Conservation (phyloP, 2,329 filamentous ascomycete species). For the Trichophyton rubrum region DNA sequence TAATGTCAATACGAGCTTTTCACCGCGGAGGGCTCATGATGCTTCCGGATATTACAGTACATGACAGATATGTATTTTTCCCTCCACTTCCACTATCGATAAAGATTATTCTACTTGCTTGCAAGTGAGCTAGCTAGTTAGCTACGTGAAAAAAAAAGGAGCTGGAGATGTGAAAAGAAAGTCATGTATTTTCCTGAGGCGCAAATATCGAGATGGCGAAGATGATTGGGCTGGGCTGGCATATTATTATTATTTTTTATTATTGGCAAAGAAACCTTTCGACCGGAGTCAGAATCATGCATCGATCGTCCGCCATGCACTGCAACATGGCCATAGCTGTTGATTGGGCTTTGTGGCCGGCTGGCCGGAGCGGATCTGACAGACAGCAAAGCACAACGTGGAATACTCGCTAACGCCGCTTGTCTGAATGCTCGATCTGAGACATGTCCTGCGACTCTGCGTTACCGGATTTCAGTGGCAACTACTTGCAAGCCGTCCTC, state of each 20-base stretch:
- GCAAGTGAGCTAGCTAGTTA: not conserved
- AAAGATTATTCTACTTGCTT: not conserved
- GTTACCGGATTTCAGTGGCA: not conserved
- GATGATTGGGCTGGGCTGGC: not conserved
- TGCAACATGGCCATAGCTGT: not conserved
- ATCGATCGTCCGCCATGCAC: not conserved
- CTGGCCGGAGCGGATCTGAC: not conserved
- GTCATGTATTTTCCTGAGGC: not conserved
- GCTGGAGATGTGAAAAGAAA: no score
- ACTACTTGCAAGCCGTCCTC: not conserved
- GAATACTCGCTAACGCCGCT: not conserved
- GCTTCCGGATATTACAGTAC: not conserved
- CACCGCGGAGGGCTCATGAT: not conserved
- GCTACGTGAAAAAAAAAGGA: no score
- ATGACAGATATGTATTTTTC: not conserved
- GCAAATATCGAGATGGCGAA: not conserved
- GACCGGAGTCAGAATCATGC: not conserved
- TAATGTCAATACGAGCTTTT: not conserved
- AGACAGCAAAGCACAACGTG: not conserved
- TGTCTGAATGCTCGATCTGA: not conserved
- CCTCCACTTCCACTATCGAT: not conserved
- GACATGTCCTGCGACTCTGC: conserved; percentile 1
- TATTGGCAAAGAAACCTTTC: not conserved
- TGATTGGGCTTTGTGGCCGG: not conserved
- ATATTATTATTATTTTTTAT: not conserved